phyloP scores from a whole-genome alignment of 2,329 filamentous ascomycete species.

The Penicillium concentricum region DNA sequence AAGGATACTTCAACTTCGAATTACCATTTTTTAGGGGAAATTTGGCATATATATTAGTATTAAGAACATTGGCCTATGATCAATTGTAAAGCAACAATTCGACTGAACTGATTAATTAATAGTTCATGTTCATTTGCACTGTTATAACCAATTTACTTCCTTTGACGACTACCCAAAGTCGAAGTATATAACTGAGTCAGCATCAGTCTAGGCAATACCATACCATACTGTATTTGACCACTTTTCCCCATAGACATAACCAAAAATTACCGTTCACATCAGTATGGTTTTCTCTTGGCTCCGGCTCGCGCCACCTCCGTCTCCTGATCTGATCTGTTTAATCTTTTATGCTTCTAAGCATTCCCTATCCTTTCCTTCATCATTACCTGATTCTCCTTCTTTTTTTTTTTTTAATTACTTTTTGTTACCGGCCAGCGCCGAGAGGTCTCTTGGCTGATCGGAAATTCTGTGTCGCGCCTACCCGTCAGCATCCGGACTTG shows the following conservation, averaged over 20 bases:
- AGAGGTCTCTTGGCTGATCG: neutral
- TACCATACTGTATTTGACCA: neutral
- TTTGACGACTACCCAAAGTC: neutral
- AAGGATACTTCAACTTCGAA: neutral
- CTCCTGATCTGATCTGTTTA: conserved; percentile 11
- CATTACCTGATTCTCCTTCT: neutral
- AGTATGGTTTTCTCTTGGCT: neutral
- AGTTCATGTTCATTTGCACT: neutral
- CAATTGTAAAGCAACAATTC: neutral
- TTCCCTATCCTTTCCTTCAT: conserved; percentile 5
- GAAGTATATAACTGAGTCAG: conserved; percentile 3
- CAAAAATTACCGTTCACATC: neutral
- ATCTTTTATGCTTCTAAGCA: conserved; percentile 6
- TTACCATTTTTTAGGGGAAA: neutral
- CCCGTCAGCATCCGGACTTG: conserved; percentile 9
- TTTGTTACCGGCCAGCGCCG: neutral
- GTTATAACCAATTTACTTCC: conserved; percentile 10
- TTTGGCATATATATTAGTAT: neutral
- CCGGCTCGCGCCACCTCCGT: conserved; percentile 11
- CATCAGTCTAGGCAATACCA: neutral
- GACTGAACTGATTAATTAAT: neutral
- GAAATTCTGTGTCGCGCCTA: conserved; percentile 2
- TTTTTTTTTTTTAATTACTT: neutral
- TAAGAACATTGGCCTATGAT: no score
- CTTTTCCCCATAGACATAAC: rapidly evolving